These are phyloP conservation scores for Isabelozyma gotoi DNA, from an alignment of 805 yeast genomes.

Conservation along the genomic window DNA sequence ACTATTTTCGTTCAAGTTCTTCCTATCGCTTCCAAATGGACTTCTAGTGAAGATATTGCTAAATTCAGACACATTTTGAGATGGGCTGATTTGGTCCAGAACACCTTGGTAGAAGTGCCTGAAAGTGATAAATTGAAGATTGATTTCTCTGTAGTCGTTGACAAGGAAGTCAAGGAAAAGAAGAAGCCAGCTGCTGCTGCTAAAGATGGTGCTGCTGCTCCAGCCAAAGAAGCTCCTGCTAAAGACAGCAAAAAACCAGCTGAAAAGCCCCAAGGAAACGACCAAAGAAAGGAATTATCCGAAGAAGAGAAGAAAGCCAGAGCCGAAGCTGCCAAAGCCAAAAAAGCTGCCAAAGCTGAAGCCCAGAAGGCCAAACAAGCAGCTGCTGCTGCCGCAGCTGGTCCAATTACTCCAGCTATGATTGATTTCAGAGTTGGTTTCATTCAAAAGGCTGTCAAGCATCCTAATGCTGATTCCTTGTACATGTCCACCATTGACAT, in stretches of 20 bases:
- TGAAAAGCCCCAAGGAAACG: constrained; percentile 11
- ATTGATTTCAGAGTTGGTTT: constrained; percentile 94
- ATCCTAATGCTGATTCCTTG: constrained; percentile 96
- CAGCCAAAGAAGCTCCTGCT: constrained; percentile 6
- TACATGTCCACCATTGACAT: constrained; percentile 95
- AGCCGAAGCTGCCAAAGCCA: constrained; percentile 64
- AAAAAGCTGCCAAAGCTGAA: constrained; percentile 59
- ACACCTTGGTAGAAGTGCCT: constrained; percentile 52
- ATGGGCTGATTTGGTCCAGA: constrained; percentile 90
- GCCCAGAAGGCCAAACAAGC: constrained; percentile 42
- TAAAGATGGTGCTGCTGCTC: constrained; percentile 40
- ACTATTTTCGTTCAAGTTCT: constrained; percentile 64
- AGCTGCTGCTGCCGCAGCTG: constrained; percentile 52
- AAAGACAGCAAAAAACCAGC: constrained; percentile 7
- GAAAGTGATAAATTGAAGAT: constrained; percentile 54
- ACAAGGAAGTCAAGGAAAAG: constrained; percentile 74
- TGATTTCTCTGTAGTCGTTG: constrained; percentile 61
- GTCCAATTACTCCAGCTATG: constrained; percentile 76
- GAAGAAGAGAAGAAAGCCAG: constrained; percentile 45
- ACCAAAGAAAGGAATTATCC: constrained; percentile 21
- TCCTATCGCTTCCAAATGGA: constrained; percentile 59
- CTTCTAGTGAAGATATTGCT: constrained; percentile 53
- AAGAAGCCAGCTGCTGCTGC: constrained; percentile 40
- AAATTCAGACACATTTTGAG: constrained; percentile 80
- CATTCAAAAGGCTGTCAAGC: constrained; percentile 94